Base-by-base conservation (phyloP, 768 basidiomycete genomes). In the Mrakia hoshinonis region DNA sequence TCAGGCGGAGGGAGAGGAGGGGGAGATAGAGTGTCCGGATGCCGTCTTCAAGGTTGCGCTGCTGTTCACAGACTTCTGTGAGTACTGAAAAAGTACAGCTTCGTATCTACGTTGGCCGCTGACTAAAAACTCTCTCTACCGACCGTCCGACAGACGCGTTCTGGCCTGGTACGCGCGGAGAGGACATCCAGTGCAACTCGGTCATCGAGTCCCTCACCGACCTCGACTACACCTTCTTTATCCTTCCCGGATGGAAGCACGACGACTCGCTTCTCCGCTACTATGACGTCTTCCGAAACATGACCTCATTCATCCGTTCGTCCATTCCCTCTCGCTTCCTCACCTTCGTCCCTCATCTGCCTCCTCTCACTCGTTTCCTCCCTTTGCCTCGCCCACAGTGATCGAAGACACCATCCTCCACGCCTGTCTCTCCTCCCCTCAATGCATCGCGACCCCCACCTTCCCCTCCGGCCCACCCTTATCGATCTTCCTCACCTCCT, bases 151-250 rank as follows among this genome's bases (percentile, higher is more conserved):
- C 36, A 61, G 58, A 61, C 34, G 58, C 15, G 20, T 61, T 47
- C 47, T 22, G 43, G 43, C 34, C 67, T 1, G 38, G 54, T 11
- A 68, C 51, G 3, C 46, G 67, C 13, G 67, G 67, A 43, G 67
- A 68, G 51, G 67, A 68, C 31, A 39, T 68, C 22, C 54, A 58
- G 54, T 68, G 51, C 43, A 68, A 29, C 4, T 68, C 67, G 13
- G 67, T 68, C 5, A 43, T 68, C 36, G 51, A 54, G 13, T 54
- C 67, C 36, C 31, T 68, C n/a, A 58, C 46, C 7, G 24, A n/a
- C 20, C 67, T 68, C 18, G 67, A 51, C 26, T 68, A 55, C 26
- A 55, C 67, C 9, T 36, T 58, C 55, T 54, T 68, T 26, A 68
- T 68, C 20, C 46, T 68, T 29, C 31, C 47, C 29, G 65, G 58